Base-by-base conservation (phyloP, 139 green algal species). In the Edaphochlamys debaryana region DNA sequence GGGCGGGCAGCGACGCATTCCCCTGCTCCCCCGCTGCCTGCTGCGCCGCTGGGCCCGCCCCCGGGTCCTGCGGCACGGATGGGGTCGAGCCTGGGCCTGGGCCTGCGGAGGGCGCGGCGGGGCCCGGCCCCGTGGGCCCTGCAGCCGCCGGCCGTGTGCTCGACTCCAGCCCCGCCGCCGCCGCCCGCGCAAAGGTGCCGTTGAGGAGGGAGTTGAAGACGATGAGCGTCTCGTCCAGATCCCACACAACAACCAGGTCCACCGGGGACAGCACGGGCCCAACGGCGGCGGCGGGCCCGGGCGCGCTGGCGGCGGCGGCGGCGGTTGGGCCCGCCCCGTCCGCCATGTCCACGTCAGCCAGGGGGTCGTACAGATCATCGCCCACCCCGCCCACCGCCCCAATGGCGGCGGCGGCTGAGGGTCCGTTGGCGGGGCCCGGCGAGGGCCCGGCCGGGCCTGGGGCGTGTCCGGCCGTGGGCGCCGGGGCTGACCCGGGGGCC, bases 191-290 rank as follows among this genome's bases (percentile, higher is more conserved):
- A 23, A 58, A 83, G 38, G 77, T 64, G 15, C 77, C 77, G 13
- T 45, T 83, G 32, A 83, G 48, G 32, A 83, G 64, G 8, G 63
- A 75, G 41, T 83, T 83, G 77, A 83, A 83, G 9, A 83, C 11
- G 64, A 83, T 75, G 45, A 84, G 78, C 5, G 78, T 84, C 50
- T 84, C 78, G 29, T 84, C 78, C 41, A 84, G 64, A 13, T 84
- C 78, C 78, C 78, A 84, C 19, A 84, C 78, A 25, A 84, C 66
- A 13, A 84, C 36, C 36, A 84, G 38, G 9, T 71, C 62, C 27
- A 45, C 41, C 29, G 54, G 54, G 11, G 54, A 15, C 54, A 54
- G 45, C 45, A 54, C 45, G 54, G 54, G 54, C 22, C 11, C 30
- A 4, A 63, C 17, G 4, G 54, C 17, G 17, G 54, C 22, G 54